Percentiles rank a stretch among this genome's conserved stretches.
Evolutionary conservation across 2,329 filamentous ascomycete species (phyloP).

Genomic region (Tolypocladium album): DNA sequence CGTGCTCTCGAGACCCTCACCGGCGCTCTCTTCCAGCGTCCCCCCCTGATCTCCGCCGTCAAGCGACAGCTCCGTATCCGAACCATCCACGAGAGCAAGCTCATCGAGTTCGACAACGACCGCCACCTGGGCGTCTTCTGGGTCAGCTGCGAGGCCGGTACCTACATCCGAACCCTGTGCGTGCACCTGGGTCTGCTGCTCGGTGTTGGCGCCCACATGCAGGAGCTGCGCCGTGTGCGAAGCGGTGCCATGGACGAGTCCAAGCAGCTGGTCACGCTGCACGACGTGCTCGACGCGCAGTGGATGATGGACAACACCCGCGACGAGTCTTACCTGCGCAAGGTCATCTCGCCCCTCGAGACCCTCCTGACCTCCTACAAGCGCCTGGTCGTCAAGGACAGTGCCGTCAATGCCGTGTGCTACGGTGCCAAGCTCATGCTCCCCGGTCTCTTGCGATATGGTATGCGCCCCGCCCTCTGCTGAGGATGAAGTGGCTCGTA

Average conservation of each 20-base stretch:
- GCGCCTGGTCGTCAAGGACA: constrained; percentile 88
- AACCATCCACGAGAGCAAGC: constrained; percentile 94
- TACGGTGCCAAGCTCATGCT: constrained; percentile 99
- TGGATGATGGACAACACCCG: constrained; percentile 93
- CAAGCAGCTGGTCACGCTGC: constrained; percentile 80
- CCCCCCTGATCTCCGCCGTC: constrained; percentile 93
- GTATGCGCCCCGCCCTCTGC: constrained; percentile 34
- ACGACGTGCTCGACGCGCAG: constrained; percentile 81
- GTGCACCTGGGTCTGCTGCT: constrained; percentile 73
- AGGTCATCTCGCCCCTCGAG: constrained; percentile 86
- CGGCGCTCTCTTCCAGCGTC: constrained; percentile 83
- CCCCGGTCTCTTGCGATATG: constrained; percentile 85
- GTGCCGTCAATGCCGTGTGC: constrained; percentile 82
- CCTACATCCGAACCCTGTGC: constrained; percentile 96
- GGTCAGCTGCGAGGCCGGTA: constrained; percentile 96
- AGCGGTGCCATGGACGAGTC: constrained; percentile 92
- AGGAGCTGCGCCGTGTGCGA: constrained; percentile 88
- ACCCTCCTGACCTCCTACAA: constrained; percentile 88
- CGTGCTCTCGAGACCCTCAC: constrained; percentile 92
- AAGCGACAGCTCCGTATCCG: constrained; percentile 98
- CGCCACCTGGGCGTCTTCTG: constrained; percentile 96
- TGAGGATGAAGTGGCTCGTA: neutral
- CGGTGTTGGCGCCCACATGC: constrained; percentile 92
- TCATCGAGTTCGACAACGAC: constrained; percentile 97
- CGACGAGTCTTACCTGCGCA: constrained; percentile 85